phyloP scores from a whole-genome alignment of 371 early-diverging fungal genomes.

The Mucor lusitanicus region DNA sequence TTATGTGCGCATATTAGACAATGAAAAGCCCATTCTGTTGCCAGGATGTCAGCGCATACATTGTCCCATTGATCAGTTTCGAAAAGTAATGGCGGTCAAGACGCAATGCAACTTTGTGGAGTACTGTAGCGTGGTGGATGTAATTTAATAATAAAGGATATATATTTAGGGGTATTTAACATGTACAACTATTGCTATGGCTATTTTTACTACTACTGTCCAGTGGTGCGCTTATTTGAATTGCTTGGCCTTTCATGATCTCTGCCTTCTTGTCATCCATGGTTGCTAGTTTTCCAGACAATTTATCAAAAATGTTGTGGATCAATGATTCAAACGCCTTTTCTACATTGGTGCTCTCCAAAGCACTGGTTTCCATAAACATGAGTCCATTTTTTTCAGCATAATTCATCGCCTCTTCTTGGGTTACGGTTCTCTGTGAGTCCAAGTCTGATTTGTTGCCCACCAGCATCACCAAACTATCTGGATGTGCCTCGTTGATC shows the following conservation, averaged over 20 bases:
- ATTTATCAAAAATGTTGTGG: conserved; percentile 17
- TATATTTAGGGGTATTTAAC: conserved; percentile 5
- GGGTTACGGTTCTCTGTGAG: conserved; percentile 63
- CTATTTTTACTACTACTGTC: neutral
- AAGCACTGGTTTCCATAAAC: conserved; percentile 91
- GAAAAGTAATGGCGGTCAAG: neutral
- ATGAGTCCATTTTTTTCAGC: conserved; percentile 75
- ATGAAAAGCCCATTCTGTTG: conserved; percentile 1
- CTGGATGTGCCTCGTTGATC: conserved; percentile 91
- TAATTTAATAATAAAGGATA: neutral
- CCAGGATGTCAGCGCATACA: neutral
- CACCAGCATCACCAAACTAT: conserved; percentile 87
- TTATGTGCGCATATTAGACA: conserved; percentile 12
- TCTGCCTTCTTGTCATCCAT: conserved; percentile 24
- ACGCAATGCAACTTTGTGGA: neutral
- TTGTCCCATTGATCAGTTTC: neutral
- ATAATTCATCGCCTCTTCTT: conserved; percentile 82
- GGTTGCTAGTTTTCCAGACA: conserved; percentile 15
- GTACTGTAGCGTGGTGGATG: neutral
- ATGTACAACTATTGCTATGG: conserved; percentile 2
- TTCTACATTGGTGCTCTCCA: conserved; percentile 83
- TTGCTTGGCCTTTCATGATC: conserved; percentile 16
- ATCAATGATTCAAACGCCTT: conserved; percentile 53
- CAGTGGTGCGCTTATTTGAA: conserved; percentile 10
- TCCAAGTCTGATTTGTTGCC: conserved; percentile 99